A percentile compares a stretch with the other conserved stretches of the same genome.
Evolutionary conservation across 2,329 filamentous ascomycete species (phyloP).

Genomic region (Aureobasidium pullulans): DNA sequence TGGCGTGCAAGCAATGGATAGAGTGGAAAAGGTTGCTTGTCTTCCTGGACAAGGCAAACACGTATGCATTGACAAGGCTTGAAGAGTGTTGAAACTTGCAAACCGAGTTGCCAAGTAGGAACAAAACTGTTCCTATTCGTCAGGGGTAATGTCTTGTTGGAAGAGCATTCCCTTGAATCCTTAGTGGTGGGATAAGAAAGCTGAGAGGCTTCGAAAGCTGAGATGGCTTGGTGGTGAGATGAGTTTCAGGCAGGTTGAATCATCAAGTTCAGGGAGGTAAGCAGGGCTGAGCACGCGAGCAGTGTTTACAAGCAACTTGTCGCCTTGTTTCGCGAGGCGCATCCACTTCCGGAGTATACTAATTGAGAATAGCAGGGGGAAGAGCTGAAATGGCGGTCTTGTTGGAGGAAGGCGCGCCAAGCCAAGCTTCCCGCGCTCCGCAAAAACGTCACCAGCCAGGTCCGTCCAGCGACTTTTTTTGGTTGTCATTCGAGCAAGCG

Average conservation of each 20-base stretch:
- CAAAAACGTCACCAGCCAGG: neutral
- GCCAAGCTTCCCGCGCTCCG: neutral
- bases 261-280: neutral
- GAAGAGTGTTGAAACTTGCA: neutral
- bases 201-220: neutral
- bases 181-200: neutral
- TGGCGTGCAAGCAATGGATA: neutral
- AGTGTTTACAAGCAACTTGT: neutral
- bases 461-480: neutral
- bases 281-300: neutral
- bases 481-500: neutral
- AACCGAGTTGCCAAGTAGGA: neutral
- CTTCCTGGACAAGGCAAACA: constrained; percentile 1
- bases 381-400: neutral
- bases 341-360: neutral
- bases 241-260: neutral
- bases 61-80: constrained; percentile 1
- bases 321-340: neutral
- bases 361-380: no score
- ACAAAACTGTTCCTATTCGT: neutral
- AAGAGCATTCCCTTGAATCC: neutral
- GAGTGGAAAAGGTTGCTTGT: neutral
- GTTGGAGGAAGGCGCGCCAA: neutral
- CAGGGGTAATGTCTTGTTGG: neutral
- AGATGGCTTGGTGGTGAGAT: neutral